phyloP scores from a whole-genome alignment of 1,139 yeast species.

The Geotrichum citri-aurantii region DNA sequence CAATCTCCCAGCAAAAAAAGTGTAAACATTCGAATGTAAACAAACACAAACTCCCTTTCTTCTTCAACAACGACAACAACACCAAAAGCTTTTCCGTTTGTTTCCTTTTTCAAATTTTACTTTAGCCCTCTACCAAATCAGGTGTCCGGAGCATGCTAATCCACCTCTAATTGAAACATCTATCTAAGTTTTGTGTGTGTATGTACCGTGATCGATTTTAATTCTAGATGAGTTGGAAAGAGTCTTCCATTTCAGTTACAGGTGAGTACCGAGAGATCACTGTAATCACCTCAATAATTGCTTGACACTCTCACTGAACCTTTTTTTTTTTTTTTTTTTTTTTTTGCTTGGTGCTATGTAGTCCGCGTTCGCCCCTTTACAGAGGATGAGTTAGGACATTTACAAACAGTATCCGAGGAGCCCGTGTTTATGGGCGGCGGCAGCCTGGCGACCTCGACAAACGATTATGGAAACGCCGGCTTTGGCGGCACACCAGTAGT shows the following conservation, averaged over 20 bases:
- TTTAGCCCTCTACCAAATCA: background rate
- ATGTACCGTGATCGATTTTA: background rate
- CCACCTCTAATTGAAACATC: background rate
- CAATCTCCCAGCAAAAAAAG: background rate
- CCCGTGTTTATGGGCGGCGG: conserved; percentile 54
- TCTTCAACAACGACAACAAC: background rate
- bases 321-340: background rate
- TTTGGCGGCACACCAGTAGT: conserved; percentile 9
- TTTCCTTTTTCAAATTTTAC: background rate
- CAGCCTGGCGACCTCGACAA: conserved; percentile 33
- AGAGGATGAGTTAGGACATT: conserved; percentile 44
- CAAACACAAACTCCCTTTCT: background rate
- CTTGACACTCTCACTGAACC: background rate
- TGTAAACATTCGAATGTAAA: background rate
- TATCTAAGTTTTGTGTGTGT: conserved; percentile 12
- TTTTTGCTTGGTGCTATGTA: conserved; percentile 9
- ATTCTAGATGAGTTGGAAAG: conserved; percentile 32
- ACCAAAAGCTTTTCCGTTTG: background rate
- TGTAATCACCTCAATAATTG: background rate
- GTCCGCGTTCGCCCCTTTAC: conserved; percentile 80
- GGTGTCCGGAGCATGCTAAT: background rate
- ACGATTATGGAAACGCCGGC: conserved; percentile 24
- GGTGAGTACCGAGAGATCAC: conserved; percentile 35
- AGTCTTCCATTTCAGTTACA: conserved; percentile 70
- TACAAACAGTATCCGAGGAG: conserved; percentile 32